Evolutionary conservation across 2,329 filamentous ascomycete species (phyloP).

Genomic region (Malbranchea cinnamomea): DNA sequence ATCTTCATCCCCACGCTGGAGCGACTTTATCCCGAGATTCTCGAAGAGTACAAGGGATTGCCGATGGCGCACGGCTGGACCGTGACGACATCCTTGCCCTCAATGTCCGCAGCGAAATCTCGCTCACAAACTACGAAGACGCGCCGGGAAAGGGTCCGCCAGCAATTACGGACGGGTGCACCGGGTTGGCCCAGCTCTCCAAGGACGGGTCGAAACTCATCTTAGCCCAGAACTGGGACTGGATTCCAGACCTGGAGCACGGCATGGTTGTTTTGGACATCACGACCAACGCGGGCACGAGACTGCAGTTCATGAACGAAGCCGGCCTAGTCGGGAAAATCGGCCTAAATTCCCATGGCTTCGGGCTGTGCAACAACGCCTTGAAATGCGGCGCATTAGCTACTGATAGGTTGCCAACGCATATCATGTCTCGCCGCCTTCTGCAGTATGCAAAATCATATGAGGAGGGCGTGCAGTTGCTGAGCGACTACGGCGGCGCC

Average conservation of each 20-base stretch:
- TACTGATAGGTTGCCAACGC: slow-evolving; percentile 3
- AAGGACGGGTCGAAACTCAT: slow-evolving; percentile 5
- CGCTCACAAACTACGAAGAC: slow-evolving; percentile 5
- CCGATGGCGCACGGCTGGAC: slow-evolving; percentile 4
- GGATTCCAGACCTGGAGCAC: slow-evolving; percentile 12
- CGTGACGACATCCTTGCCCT: slow-evolving; percentile 4
- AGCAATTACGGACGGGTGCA: slow-evolving; percentile 5
- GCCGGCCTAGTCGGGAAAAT: slow-evolving; percentile 14
- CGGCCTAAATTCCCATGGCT: slow-evolving; percentile 4
- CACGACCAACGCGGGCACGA: slow-evolving; percentile 8
- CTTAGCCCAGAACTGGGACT: slow-evolving; percentile 18
- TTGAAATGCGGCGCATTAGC: slow-evolving; percentile 3
- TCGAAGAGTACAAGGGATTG: slow-evolving; percentile 6
- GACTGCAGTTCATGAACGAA: slow-evolving; percentile 12
- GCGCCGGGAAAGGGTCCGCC: background rate
- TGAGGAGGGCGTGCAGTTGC: slow-evolving; percentile 4
- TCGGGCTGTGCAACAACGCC: slow-evolving; percentile 6
- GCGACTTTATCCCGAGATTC: slow-evolving; percentile 3
- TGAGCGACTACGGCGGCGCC: slow-evolving; percentile 4
- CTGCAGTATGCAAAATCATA: slow-evolving; percentile 5
- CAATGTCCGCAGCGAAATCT: slow-evolving; percentile 7
- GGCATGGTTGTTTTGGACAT: slow-evolving; percentile 13
- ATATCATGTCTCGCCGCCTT: slow-evolving; percentile 6
- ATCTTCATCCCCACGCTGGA: slow-evolving; percentile 4
- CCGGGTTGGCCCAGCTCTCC: slow-evolving; percentile 2